These are phyloP conservation scores for Typha latifolia DNA, from an alignment of 176 grass and related monocot species.

Conservation along the genomic window DNA sequence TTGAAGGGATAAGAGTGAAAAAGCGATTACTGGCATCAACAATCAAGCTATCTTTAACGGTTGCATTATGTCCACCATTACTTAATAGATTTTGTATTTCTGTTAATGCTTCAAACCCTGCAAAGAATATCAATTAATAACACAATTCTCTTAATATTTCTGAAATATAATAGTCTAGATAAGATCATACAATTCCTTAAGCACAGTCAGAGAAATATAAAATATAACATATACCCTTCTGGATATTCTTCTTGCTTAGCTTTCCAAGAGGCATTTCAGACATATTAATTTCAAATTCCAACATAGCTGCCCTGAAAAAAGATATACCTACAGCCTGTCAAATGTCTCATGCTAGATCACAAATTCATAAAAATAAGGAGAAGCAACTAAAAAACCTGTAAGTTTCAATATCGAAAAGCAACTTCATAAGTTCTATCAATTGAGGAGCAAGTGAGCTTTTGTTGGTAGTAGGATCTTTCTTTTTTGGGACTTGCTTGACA, in stretches of 20 bases:
- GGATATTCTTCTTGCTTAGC: conserved; percentile 88
- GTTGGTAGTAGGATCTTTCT: conserved; percentile 35
- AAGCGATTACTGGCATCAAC: conserved; percentile 84
- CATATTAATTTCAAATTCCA: conserved; percentile 99
- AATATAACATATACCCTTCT: conserved; percentile 49
- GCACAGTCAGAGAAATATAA: neutral
- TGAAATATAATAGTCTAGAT: too few species aligned
- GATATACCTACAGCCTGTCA: neutral
- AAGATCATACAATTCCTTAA: neutral
- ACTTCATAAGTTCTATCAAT: conserved; percentile 71
- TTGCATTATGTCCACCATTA: conserved; percentile 33
- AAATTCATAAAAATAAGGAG: conserved; percentile 7
- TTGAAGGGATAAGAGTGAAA: conserved; percentile 93
- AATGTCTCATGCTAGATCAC: neutral
- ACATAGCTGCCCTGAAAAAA: conserved; percentile 68
- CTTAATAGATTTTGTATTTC: conserved; percentile 83
- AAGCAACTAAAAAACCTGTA: conserved; percentile 47
- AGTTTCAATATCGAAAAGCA: conserved; percentile 94
- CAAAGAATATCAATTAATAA: conserved; percentile 11
- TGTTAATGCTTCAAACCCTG: conserved; percentile 95
- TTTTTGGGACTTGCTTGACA: conserved; percentile 53
- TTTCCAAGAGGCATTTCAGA: conserved; percentile 98
- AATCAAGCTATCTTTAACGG: conserved; percentile 77
- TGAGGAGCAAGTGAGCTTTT: conserved; percentile 84
- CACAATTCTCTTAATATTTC: neutral